A percentile compares a stretch with the other conserved stretches of the same genome.
phyloP scores from a whole-genome alignment of 2,329 filamentous ascomycete species.

The Xylariales sp. region DNA sequence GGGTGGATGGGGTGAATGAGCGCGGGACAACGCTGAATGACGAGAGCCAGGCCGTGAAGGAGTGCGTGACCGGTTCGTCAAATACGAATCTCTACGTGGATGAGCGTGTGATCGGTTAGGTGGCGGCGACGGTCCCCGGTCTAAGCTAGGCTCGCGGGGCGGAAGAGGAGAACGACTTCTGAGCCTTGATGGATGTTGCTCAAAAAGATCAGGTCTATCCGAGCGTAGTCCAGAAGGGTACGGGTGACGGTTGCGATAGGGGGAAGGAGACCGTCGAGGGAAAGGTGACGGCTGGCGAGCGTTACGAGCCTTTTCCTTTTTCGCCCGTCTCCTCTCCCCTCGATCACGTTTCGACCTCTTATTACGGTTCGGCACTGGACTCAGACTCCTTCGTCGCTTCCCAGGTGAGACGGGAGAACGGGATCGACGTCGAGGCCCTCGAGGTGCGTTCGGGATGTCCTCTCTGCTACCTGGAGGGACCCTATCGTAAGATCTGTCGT shows the following conservation, averaged over 20 bases:
- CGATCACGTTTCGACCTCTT: constrained; percentile 38
- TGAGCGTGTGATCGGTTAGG: constrained; percentile 12
- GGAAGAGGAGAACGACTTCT: constrained; percentile 23
- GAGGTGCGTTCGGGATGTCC: constrained; percentile 28
- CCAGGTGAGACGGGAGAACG: constrained; percentile 31
- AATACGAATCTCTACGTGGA: constrained; percentile 17
- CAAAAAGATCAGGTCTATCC: constrained; percentile 19
- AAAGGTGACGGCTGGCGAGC: constrained; percentile 17
- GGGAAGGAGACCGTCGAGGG: constrained; percentile 23
- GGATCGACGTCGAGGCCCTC: constrained; percentile 25
- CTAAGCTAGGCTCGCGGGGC: constrained; percentile 16
- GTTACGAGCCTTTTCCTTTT: constrained; percentile 15
- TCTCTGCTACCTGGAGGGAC: constrained; percentile 28
- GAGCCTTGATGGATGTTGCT: constrained; percentile 16
- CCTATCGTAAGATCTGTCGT: constrained; percentile 27
- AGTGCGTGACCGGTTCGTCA: constrained; percentile 22
- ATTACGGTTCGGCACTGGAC: constrained; percentile 29
- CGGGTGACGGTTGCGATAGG: constrained; percentile 18
- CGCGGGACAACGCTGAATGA: constrained; percentile 20
- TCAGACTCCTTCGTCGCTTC: constrained; percentile 39
- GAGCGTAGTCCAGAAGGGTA: too few relatives aligned
- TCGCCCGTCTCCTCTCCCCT: constrained; percentile 21
- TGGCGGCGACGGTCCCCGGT: constrained; percentile 15
- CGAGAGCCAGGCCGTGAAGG: constrained; percentile 14
- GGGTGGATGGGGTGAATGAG: constrained; percentile 22